Evolutionary conservation across 2,329 filamentous ascomycete species (phyloP).

Genomic region (Xylaria polymorpha): DNA sequence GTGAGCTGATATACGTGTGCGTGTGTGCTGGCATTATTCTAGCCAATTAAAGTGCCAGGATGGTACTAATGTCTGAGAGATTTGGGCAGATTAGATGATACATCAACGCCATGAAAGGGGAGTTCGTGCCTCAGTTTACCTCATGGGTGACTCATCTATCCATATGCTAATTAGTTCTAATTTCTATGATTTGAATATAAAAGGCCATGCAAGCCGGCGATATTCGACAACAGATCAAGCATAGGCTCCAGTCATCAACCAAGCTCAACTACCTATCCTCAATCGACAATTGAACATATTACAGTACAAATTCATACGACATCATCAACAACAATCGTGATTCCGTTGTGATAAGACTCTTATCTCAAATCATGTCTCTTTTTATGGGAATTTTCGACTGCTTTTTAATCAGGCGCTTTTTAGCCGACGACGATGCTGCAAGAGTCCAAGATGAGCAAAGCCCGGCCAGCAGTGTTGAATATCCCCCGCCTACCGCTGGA

Average conservation of each 20-base stretch:
- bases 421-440: background rate
- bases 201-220: background rate
- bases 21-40: background rate
- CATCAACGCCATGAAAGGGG: slow-evolving; percentile 3
- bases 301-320: background rate
- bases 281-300: background rate
- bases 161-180: too few relatives aligned
- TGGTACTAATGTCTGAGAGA: background rate
- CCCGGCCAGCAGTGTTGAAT: background rate
- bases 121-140: background rate
- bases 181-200: background rate
- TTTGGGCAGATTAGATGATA: background rate
- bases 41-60: background rate
- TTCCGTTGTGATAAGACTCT: too few relatives aligned
- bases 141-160: background rate
- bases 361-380: background rate
- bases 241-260: background rate
- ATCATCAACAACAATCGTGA: background rate
- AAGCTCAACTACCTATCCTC: background rate
- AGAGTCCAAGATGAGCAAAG: slow-evolving; percentile 1
- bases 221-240: background rate
- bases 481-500: background rate
- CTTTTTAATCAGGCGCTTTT: background rate
- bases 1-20: background rate
- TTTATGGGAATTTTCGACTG: slow-evolving; percentile 3